A percentile compares a stretch with the other conserved stretches of the same genome.
Evolutionary conservation across 441 rosid species (phyloP).

Genomic region (Syzygium syzygioides): DNA sequence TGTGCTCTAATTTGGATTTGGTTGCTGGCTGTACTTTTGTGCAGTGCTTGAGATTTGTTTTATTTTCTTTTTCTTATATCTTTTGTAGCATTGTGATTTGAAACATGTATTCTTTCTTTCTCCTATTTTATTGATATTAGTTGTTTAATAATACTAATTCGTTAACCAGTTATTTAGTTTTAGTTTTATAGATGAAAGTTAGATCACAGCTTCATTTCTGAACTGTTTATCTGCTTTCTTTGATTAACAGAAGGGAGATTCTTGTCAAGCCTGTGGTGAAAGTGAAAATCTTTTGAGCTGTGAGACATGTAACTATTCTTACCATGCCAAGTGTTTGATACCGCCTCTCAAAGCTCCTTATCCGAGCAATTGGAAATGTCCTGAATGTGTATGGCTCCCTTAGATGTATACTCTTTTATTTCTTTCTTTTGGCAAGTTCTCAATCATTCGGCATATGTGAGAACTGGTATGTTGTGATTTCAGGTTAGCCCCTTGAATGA

Average conservation of each 20-base stretch:
- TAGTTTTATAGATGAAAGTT: background rate
- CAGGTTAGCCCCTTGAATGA: conserved; percentile 97
- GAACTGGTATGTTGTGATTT: conserved; percentile 17
- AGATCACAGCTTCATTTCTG: background rate
- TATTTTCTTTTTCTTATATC: background rate
- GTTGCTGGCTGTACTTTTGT: background rate
- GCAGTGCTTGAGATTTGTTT: background rate
- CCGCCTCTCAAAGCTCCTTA: conserved; percentile 75
- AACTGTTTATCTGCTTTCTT: conserved; percentile 2
- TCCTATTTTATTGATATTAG: background rate
- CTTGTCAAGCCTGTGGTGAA: conserved; percentile 95
- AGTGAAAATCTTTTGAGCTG: conserved; percentile 65
- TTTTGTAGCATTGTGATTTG: background rate
- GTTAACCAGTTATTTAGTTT: background rate
- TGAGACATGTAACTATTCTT: conserved; percentile 82
- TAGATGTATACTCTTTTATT: background rate
- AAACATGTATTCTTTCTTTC: background rate
- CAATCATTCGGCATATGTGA: conserved; percentile 12
- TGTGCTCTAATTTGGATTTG: background rate
- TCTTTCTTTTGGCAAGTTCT: background rate
- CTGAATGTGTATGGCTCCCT: conserved; percentile 85
- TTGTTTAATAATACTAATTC: background rate
- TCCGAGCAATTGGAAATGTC: conserved; percentile 89
- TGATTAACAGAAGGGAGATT: conserved; percentile 63
- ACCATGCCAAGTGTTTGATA: conserved; percentile 80